These are phyloP conservation scores for Starmera amethionina DNA, from an alignment of 805 yeast genomes.

Conservation along the genomic window DNA sequence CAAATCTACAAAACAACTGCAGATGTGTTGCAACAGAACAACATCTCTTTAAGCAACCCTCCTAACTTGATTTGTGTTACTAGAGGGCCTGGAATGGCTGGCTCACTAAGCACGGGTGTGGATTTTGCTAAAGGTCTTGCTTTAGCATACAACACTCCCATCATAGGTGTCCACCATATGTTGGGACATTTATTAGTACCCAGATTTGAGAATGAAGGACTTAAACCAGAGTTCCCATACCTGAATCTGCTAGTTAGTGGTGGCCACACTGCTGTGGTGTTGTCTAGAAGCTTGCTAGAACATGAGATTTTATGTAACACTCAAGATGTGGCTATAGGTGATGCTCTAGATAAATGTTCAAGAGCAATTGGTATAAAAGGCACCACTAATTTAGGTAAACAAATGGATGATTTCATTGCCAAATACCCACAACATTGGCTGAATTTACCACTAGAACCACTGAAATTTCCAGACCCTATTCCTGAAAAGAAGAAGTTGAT, in stretches of 20 bases:
- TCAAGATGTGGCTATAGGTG: slow-evolving; percentile 86
- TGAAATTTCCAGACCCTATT: slow-evolving; percentile 42
- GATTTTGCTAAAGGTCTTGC: slow-evolving; percentile 81
- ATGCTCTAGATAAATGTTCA: slow-evolving; percentile 88
- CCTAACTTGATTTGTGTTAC: slow-evolving; percentile 85
- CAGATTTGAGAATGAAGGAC: slow-evolving; percentile 35
- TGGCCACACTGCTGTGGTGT: slow-evolving; percentile 87
- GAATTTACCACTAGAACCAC: background rate
- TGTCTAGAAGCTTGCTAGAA: slow-evolving; percentile 44
- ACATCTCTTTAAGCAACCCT: slow-evolving; percentile 7
- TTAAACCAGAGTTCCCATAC: slow-evolving; percentile 50
- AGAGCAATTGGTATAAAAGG: slow-evolving; percentile 74
- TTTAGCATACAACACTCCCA: slow-evolving; percentile 66
- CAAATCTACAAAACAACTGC: slow-evolving; percentile 42
- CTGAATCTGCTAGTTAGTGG: slow-evolving; percentile 78
- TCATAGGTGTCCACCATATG: slow-evolving; percentile 95
- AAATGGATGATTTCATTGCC: slow-evolving; percentile 50
- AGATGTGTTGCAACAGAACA: slow-evolving; percentile 26
- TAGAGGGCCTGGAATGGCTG: slow-evolving; percentile 95
- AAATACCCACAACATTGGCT: slow-evolving; percentile 22
- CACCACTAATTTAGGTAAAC: slow-evolving; percentile 71
- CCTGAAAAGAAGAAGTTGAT: slow-evolving; percentile 36
- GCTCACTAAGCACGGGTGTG: slow-evolving; percentile 73
- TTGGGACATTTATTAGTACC: slow-evolving; percentile 78
- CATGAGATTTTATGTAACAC: slow-evolving; percentile 74